These are phyloP conservation scores for Suillus americanus DNA, from an alignment of 768 basidiomycete genomes.

Conservation along the genomic window DNA sequence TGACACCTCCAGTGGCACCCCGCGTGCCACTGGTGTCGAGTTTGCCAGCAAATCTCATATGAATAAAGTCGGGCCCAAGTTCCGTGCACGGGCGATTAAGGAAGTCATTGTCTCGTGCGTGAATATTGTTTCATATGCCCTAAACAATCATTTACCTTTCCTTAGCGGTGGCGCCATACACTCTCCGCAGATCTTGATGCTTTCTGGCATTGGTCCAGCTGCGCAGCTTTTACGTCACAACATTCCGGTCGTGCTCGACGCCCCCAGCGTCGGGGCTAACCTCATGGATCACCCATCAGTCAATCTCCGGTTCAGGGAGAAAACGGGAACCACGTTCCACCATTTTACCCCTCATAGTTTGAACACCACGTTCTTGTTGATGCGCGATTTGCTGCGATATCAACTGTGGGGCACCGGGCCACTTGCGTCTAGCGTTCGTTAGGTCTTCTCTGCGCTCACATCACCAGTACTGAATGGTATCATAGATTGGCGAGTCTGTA, in stretches of 20 bases:
- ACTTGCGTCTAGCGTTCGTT: constrained; percentile 50
- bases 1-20: constrained; percentile 37
- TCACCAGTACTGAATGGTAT: constrained; percentile 1
- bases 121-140: too few species aligned
- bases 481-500: constrained; percentile 28
- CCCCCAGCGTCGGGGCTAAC: constrained; percentile 74
- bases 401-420: constrained; percentile 45
- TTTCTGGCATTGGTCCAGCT: constrained; percentile 76
- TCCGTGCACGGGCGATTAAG: constrained; percentile 48
- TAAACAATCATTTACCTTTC: background rate
- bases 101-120: constrained; percentile 65
- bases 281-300: constrained; percentile 69
- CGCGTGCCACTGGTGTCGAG: constrained; percentile 61
- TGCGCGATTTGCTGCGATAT: constrained; percentile 42
- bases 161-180: constrained; percentile 61
- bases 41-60: constrained; percentile 39
- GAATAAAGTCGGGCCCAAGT: constrained; percentile 33
- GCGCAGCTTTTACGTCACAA: constrained; percentile 49
- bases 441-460: background rate
- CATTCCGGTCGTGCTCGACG: constrained; percentile 59
- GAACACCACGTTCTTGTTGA: constrained; percentile 22
- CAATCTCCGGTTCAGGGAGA: constrained; percentile 52
- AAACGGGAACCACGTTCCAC: constrained; percentile 40
- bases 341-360: constrained; percentile 33
- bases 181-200: constrained; percentile 65